These are phyloP conservation scores for Margaritispora aquatica DNA, from an alignment of 495 filamentous ascomycete genomes.

Conservation along the genomic window DNA sequence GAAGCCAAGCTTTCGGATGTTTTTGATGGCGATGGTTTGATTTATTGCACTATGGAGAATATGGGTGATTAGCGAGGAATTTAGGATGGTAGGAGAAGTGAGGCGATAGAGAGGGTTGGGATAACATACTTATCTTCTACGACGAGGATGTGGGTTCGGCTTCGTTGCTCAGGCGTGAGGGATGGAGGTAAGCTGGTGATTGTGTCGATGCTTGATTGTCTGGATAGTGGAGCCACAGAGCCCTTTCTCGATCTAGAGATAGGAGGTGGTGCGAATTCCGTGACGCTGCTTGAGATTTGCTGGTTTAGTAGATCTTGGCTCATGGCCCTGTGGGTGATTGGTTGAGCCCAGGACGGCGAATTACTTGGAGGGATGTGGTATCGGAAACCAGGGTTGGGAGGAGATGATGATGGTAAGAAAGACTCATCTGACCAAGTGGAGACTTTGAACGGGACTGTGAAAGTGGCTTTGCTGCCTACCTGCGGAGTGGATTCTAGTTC, in stretches of 20 bases:
- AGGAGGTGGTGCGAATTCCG: constrained; percentile 21
- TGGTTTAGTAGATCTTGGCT: constrained; percentile 28
- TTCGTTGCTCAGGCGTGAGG: constrained; percentile 37
- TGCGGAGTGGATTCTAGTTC: constrained; percentile 49
- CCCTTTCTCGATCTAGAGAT: neutral
- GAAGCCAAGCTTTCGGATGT: constrained; percentile 67
- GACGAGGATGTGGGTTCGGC: constrained; percentile 54
- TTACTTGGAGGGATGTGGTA: constrained; percentile 27
- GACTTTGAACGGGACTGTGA: constrained; percentile 57
- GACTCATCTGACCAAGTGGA: neutral
- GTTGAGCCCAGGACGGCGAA: constrained; percentile 11
- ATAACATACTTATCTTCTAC: constrained; percentile 68
- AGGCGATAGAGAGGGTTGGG: neutral
- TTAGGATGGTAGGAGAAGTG: neutral
- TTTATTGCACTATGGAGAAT: constrained; percentile 49
- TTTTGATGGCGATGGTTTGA: constrained; percentile 67
- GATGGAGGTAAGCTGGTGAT: constrained; percentile 17
- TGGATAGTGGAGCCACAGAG: neutral
- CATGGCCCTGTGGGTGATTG: constrained; percentile 18
- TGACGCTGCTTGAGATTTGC: constrained; percentile 26
- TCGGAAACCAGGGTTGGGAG: constrained; percentile 6
- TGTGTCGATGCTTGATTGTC: neutral
- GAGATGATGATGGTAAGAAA: neutral
- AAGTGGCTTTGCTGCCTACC: constrained; percentile 54
- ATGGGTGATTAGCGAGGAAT: no score